Evolutionary conservation across 495 filamentous ascomycete species (phyloP), one percentile per base, ranked within the genome.

Genomic region (Podospora conica): DNA sequence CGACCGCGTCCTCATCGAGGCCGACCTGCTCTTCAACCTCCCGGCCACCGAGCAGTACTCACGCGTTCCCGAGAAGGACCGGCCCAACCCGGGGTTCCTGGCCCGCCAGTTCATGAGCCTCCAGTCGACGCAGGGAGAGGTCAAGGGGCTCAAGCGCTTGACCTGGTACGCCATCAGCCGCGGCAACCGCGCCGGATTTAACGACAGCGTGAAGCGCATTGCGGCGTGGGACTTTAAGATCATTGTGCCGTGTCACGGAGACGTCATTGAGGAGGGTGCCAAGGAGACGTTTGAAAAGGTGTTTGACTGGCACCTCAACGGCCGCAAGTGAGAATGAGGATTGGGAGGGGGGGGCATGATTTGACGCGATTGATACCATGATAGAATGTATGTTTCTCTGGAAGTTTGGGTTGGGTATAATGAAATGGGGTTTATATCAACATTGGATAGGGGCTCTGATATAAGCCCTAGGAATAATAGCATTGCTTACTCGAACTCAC

Each of bases 211-310:
- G 31, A 73, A 74, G 67, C 81, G 85, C 66, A 96, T 98, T 67
- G 80, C 83, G 28, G 72, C 71, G 53, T 98, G 94, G 94, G 90
- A 94, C 66, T 93, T 96, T 71, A 88, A 93, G 67, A 89, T 86
- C 21, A 83, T 98, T 66, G 87, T 98, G 71, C 92, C 93, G 1
- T 97, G 93, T 74, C 95, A 98, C 81, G 95, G 95, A 9, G 95
- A 98, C 82, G 87, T 90, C 28, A 88, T 97, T 66, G 89, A 93
- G 75, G 86, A 78, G 21, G 84, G 84, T 48, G 92, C 84, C 28
- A 95, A 92, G 79, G 86, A 80, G 9, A 79, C 95, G 31, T 98
- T 92, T 66, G 78, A 84, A 75, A 91, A 90, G 76, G 83, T 96
- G 11, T 91, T 96, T 79, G 87, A 85, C 69, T 97, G 93, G 93